Conservation (phyloP, 108 stramenopile species). For the Epipyxis sp. region DNA sequence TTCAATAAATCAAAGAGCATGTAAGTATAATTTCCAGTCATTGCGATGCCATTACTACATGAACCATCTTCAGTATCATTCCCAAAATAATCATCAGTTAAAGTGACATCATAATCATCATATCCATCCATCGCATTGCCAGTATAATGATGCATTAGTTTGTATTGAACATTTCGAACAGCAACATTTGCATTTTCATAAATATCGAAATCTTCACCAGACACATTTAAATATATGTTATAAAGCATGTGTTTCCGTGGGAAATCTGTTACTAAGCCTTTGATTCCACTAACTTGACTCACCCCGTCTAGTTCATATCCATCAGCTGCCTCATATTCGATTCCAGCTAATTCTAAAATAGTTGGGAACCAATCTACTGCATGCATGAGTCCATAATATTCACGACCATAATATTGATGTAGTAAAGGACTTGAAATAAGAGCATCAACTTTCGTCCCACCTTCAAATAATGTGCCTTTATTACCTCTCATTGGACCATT, state of each 20-base stretch:
- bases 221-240: neutral
- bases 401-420: neutral
- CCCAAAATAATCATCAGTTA: neutral
- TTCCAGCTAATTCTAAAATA: neutral
- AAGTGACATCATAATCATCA: neutral
- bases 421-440: conserved; percentile 10
- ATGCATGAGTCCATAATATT: conserved; percentile 32
- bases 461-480: conserved; percentile 61
- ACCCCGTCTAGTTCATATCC: neutral
- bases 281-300: neutral
- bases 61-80: neutral
- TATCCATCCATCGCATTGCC: neutral
- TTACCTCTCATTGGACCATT: conserved; percentile 35
- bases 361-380: conserved; percentile 42
- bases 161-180: neutral
- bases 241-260: neutral
- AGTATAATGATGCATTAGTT: neutral
- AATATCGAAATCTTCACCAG: neutral
- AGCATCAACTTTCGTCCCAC: conserved; percentile 39
- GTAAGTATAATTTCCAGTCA: neutral
- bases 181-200: neutral
- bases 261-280: neutral
- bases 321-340: neutral
- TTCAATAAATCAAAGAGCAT: neutral
- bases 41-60: neutral